Conservation (phyloP, 2,329 filamentous ascomycete species). For the Cladosporium cucumerinum region DNA sequence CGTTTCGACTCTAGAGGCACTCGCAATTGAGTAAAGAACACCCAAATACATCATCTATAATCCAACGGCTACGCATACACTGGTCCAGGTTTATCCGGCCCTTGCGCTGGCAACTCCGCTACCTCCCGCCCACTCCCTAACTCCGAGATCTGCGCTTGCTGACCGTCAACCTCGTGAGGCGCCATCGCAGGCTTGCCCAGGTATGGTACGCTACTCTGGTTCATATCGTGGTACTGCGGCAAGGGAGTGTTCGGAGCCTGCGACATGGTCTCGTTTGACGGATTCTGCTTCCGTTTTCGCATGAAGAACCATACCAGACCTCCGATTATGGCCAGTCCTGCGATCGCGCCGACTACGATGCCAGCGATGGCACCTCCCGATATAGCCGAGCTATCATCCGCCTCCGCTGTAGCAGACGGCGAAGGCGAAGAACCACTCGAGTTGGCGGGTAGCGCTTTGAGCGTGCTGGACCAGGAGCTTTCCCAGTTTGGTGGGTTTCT, state of each 20-base stretch:
- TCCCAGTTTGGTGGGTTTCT: slow-evolving; percentile 20
- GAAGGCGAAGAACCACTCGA: not conserved
- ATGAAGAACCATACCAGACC: slow-evolving; percentile 17
- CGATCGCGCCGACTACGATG: slow-evolving; percentile 36
- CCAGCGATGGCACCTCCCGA: slow-evolving; percentile 37
- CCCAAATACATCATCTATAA: not conserved
- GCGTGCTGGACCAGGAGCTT: slow-evolving; percentile 17
- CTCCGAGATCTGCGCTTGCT: not conserved
- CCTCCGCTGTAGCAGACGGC: slow-evolving; percentile 6
- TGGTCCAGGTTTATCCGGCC: not conserved
- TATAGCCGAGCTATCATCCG: slow-evolving; percentile 22
- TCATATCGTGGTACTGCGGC: not conserved
- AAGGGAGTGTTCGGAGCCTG: not conserved
- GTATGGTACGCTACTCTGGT: not conserved
- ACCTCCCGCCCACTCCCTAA: not conserved
- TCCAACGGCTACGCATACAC: not conserved
- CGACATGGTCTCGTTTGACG: not conserved
- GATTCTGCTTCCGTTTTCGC: slow-evolving; percentile 12
- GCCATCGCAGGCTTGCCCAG: slow-evolving; percentile 5
- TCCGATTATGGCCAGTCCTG: slow-evolving; percentile 19
- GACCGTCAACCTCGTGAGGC: not conserved
- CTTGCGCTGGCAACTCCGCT: not conserved
- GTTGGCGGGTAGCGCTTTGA: slow-evolving; percentile 12
- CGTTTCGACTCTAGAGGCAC: not conserved
- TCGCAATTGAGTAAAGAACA: not conserved